Base-by-base conservation (phyloP, 176 grass and related monocot species). In the Pontederia crassipes region DNA sequence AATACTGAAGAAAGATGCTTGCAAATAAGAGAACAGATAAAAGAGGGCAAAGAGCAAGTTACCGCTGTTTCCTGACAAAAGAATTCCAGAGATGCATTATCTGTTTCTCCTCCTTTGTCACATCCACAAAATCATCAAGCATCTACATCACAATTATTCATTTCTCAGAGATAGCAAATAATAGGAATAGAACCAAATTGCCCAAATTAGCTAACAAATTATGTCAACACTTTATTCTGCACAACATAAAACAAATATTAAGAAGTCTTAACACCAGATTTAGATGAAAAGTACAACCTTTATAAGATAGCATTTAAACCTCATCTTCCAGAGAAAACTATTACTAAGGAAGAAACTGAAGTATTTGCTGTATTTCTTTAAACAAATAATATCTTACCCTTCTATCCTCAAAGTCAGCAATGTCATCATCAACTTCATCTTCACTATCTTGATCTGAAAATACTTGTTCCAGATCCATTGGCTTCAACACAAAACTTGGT, bases 61-160 rank as follows among this genome's bases (percentile, higher is more conserved):
- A 96, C 86, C 92, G 84, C 72, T 96, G 86, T 80, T 75, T 96
- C 11, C 83, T 63, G 58, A 87, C 78, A 85, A 96, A 87, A 45
- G 91, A 96, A 77, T 90, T 96, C 91, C 91, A 96, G 28, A 96
- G 57, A 82, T 82, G 83, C 91, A 96, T 96, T 29, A 90, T 85
- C 62, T 17, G 67, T 73, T 89, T 95, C 62, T 96, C 91, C 62
- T 96, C 86, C 77, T 85, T 73, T 10, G 78, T 64, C 69, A 96
- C 74, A 58, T 87, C 78, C 71, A 77, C 68, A 67, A 87, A 90
- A 90, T 79, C 84, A 80, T 82, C 78, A 72, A 96, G 86, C 86
- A 90, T 81, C 91, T 96, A 74, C 61, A 77, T 72, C 73, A 52
- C 61, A 40, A 40, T 40, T 7, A 40, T 7, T 40, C 32, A 4